phyloP scores from a whole-genome alignment of 768 basidiomycete genomes.

The Mycena latifolia region DNA sequence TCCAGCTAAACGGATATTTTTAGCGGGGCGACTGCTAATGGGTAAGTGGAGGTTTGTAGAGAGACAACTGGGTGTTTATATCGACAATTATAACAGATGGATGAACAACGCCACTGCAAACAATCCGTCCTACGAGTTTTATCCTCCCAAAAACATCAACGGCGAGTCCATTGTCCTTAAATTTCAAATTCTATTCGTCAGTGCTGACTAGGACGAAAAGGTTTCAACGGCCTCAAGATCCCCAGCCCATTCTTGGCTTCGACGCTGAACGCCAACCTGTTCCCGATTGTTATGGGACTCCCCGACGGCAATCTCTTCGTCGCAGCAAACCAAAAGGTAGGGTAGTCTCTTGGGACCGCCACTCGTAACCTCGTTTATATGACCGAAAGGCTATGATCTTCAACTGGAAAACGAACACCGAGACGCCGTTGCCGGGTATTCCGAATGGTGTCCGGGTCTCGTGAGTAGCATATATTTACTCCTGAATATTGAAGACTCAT shows the following conservation, averaged over 20 bases:
- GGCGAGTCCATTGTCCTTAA: constrained; percentile 44
- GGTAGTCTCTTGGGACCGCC: constrained; percentile 1
- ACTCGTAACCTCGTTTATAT: neutral
- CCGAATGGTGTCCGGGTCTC: constrained; percentile 48
- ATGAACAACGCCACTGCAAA: constrained; percentile 45
- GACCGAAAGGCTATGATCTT: constrained; percentile 43
- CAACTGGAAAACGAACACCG: constrained; percentile 47
- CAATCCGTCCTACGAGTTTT: constrained; percentile 65
- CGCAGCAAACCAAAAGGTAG: constrained; percentile 51
- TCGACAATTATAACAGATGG: constrained; percentile 50
- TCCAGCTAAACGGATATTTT: constrained; percentile 58
- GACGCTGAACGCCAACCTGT: constrained; percentile 29
- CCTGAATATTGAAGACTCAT: constrained; percentile 20
- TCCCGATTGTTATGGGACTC: constrained; percentile 45
- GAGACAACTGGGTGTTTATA: constrained; percentile 13
- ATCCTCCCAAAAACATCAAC: constrained; percentile 52
- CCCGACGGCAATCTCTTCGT: constrained; percentile 58
- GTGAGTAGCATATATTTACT: constrained; percentile 13
- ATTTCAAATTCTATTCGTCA: constrained; percentile 3
- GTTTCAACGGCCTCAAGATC: constrained; percentile 37
- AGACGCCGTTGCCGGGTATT: constrained; percentile 48
- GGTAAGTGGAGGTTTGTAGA: constrained; percentile 17
- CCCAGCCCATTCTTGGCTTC: constrained; percentile 16
- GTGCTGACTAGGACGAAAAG: constrained; percentile 23
- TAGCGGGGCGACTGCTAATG: constrained; percentile 21